A percentile compares a stretch with the other conserved stretches of the same genome.
phyloP scores from a whole-genome alignment of 129 eudicot species.

The Pulicaria dysenterica region DNA sequence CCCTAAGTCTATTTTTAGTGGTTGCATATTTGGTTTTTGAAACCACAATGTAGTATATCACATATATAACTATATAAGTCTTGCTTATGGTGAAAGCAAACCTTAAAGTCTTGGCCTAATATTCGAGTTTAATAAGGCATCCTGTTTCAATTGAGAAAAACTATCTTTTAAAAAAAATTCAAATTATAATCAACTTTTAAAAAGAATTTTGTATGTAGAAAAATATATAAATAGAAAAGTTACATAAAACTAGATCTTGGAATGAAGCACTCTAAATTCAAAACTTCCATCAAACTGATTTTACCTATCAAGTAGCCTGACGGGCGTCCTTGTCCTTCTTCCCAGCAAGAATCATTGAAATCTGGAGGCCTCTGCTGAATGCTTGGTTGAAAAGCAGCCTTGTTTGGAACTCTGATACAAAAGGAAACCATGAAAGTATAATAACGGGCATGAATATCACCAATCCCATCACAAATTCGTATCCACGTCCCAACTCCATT shows the following conservation, averaged over 20 bases:
- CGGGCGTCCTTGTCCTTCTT: constrained; percentile 55
- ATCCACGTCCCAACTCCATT: constrained; percentile 85
- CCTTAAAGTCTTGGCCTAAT: no score
- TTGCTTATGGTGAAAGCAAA: no score
- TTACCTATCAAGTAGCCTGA: constrained; percentile 27
- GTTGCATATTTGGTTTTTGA: neutral
- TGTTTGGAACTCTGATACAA: constrained; percentile 87
- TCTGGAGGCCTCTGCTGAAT: constrained; percentile 95
- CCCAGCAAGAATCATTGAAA: constrained; percentile 96
- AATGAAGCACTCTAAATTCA: constrained; percentile 25
- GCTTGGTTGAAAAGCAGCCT: constrained; percentile 92
- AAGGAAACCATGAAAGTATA: constrained; percentile 90
- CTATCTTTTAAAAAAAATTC: no score
- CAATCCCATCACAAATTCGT: constrained; percentile 83
- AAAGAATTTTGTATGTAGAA: constrained; percentile 12
- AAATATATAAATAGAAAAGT: neutral
- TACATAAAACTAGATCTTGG: constrained; percentile 8
- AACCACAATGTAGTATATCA: no score
- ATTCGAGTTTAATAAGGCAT: no score
- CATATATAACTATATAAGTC: no score
- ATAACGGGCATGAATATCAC: constrained; percentile 76
- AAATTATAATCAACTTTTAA: constrained; percentile 28
- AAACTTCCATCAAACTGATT: constrained; percentile 11
- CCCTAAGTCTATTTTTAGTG: constrained; percentile 18
- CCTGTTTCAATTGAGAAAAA: neutral